Conservation (phyloP, 352 stramenopile species). For the Thraustochytrium sp. region DNA sequence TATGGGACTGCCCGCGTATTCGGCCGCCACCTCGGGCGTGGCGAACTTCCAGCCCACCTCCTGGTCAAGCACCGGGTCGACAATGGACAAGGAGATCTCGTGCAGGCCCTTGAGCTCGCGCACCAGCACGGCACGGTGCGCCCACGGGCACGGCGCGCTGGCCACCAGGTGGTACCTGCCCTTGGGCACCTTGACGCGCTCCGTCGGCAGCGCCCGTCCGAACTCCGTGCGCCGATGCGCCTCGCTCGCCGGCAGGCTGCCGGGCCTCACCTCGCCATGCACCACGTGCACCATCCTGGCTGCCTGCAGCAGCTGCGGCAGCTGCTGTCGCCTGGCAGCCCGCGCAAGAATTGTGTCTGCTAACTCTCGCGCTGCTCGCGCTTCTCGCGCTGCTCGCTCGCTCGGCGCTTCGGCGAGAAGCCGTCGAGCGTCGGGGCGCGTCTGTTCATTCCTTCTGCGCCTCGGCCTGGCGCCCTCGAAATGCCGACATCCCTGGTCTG, state of each 20-base stretch:
- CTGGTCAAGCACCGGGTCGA: not conserved
- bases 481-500: too few relatives aligned
- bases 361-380: too few relatives aligned
- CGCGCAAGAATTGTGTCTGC: too few relatives aligned
- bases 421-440: too few relatives aligned
- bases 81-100: not conserved
- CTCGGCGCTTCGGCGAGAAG: too few relatives aligned
- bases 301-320: too few relatives aligned
- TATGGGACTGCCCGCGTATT: not conserved
- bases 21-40: not conserved
- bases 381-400: too few relatives aligned
- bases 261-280: not conserved
- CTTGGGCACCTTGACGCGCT: not conserved
- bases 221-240: not conserved
- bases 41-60: slow-evolving; percentile 15
- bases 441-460: too few relatives aligned
- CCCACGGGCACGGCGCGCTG: slow-evolving; percentile 12
- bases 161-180: not conserved
- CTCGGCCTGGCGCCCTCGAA: too few relatives aligned
- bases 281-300: not conserved
- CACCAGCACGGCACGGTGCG: slow-evolving; percentile 21
- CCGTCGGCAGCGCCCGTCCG: not conserved
- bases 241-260: not conserved
- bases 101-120: not conserved
- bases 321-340: too few relatives aligned